Base-by-base conservation (phyloP, 257 asterid genomes). In the Plantago elongata region DNA sequence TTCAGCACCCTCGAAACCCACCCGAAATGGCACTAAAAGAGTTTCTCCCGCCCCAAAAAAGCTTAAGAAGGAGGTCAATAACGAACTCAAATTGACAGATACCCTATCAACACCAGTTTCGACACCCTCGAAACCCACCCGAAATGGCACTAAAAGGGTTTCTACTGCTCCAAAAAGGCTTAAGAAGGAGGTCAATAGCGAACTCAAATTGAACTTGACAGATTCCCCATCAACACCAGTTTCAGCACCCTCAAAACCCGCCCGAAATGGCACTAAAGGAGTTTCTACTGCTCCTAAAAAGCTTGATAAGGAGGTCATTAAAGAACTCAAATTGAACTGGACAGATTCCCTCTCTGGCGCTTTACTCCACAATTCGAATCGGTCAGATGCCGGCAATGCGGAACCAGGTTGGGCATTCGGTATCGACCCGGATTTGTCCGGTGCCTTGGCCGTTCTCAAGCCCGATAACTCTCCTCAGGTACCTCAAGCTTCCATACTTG, bases 361-460 rank as follows among this genome's bases (percentile, higher is more conserved):
- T 56, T 72, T 58, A 71, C 69, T 65, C 47, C 55, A 56, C 12
- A 65, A 43, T 52, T 57, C 74, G 11, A 62, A 43, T 29, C 67
- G 40, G 7, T 34, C 40, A 34, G 40, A 34, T 34, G 55, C 51
- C 42, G 45, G 64, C 45, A 69, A 77, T 68, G 72, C 72, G 49
- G 78, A 62, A 44, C 60, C 79, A 18, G 80, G 74, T n/a, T 85
- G 95, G 96, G 85, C 81, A 46, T 40, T 81, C 50, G 92, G 95
- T 22, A 72, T 85, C 27, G 95, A 85, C 81, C 96, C 96, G 40
- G 96, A 88, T 71, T 72, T 74, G 38, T 80, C 85, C 42, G 96
- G 96, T 60, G 96, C 96, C 3, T 51, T 88, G 71, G 95, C 95
- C 48, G 78, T 83, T 60, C 62, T 88, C 52, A 81, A 84, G 69